Conservation (phyloP, 2,329 filamentous ascomycete species). For the Trichoderma sp. region DNA sequence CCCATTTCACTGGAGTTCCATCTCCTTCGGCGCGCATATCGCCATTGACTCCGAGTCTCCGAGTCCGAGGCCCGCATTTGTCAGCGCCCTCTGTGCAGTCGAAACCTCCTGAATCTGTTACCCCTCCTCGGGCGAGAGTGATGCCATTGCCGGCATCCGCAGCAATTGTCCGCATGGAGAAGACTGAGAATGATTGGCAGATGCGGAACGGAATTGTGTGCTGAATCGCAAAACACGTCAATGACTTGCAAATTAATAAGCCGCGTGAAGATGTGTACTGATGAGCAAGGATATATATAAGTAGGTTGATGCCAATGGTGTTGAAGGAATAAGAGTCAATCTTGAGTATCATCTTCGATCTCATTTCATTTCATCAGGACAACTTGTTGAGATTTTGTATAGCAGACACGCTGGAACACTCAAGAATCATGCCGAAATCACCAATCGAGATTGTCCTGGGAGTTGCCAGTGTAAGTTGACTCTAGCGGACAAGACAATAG, state of each 20-base stretch:
- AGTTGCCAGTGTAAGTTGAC: conserved; percentile 8
- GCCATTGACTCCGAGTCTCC: background rate
- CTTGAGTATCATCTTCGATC: background rate
- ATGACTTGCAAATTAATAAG: background rate
- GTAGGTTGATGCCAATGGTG: background rate
- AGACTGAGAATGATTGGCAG: background rate
- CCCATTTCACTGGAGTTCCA: background rate
- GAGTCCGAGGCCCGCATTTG: conserved; percentile 5
- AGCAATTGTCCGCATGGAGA: background rate
- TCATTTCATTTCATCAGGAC: background rate
- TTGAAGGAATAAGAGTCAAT: background rate
- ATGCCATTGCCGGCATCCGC: background rate
- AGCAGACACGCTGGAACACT: background rate
- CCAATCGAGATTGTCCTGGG: conserved; percentile 21
- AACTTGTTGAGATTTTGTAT: too few relatives aligned
- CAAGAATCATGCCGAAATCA: conserved; percentile 9
- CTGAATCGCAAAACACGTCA: background rate
- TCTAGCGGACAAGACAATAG: too few relatives aligned
- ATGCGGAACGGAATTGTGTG: background rate
- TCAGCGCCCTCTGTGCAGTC: background rate
- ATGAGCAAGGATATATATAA: background rate
- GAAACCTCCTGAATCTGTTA: background rate
- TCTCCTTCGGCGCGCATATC: background rate
- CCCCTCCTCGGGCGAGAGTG: background rate
- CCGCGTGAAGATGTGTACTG: background rate